Conservation (phyloP, 2,329 filamentous ascomycete species). For the Colletotrichum tabaci region DNA sequence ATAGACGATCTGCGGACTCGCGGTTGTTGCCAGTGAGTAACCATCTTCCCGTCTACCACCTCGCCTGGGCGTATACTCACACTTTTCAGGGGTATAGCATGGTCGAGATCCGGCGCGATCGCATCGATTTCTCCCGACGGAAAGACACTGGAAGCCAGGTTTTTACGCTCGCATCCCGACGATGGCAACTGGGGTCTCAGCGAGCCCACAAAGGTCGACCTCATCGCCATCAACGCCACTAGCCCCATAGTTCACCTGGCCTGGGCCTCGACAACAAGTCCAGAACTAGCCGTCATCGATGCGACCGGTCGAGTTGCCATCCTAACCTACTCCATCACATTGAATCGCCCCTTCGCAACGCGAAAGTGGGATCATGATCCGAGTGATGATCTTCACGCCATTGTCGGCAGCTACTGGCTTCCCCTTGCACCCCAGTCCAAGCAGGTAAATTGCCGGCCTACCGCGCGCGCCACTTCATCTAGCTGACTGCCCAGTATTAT, state of each 20-base stretch:
- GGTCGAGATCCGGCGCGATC: conserved; percentile 90
- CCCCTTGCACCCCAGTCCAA: conserved; percentile 66
- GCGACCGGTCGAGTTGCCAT: conserved; percentile 83
- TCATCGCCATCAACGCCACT: conserved; percentile 73
- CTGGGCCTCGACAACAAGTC: conserved; percentile 81
- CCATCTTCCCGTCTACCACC: neutral
- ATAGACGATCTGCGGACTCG: conserved; percentile 82
- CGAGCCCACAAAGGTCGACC: conserved; percentile 75
- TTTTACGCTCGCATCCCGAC: conserved; percentile 77
- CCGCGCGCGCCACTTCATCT: conserved; percentile 35
- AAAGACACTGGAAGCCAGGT: conserved; percentile 78
- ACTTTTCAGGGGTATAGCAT: conserved; percentile 79
- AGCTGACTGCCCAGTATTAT: conserved; percentile 53
- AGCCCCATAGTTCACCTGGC: conserved; percentile 83
- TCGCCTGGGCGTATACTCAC: conserved; percentile 44
- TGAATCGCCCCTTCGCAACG: conserved; percentile 79
- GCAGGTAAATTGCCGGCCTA: conserved; percentile 51
- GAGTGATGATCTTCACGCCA: conserved; percentile 80
- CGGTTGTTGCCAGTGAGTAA: conserved; percentile 85
- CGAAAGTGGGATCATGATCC: conserved; percentile 77
- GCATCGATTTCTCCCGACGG: conserved; percentile 84
- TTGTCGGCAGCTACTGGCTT: conserved; percentile 92
- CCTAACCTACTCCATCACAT: conserved; percentile 76
- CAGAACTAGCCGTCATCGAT: conserved; percentile 89
- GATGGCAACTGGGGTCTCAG: conserved; percentile 84